Conservation (phyloP, 208 protist species). For the Borovskyia barvae region DNA sequence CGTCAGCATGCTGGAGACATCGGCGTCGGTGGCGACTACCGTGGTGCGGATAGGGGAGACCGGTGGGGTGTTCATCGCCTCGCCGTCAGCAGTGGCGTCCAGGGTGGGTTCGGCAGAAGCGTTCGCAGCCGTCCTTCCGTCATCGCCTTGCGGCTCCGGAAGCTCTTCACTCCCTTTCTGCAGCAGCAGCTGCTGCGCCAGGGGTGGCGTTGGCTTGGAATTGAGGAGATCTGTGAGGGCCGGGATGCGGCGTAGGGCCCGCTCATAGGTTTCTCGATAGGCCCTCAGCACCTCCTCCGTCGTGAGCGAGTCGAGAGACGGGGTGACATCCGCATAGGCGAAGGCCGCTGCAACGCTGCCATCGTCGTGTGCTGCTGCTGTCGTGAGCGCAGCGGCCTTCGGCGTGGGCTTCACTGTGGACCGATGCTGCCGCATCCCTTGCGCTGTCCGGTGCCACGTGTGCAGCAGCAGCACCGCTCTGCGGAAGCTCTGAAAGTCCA, state of each 20-base stretch:
- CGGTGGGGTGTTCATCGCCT: too few relatives aligned
- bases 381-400: not conserved
- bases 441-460: constrained; percentile 29
- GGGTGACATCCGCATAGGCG: constrained; percentile 26
- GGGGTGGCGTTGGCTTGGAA: too few relatives aligned
- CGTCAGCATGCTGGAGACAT: too few relatives aligned
- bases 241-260: constrained; percentile 23
- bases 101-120: too few relatives aligned
- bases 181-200: too few relatives aligned
- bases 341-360: constrained; percentile 2
- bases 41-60: too few relatives aligned
- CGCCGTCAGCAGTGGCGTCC: too few relatives aligned
- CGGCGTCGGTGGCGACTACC: too few relatives aligned
- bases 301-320: constrained; percentile 36
- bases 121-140: too few relatives aligned
- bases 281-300: constrained; percentile 38
- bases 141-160: not conserved
- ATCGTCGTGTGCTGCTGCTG: constrained; percentile 1
- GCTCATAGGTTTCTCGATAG: constrained; percentile 32
- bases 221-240: constrained; percentile 10
- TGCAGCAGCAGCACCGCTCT: constrained; percentile 60
- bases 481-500: constrained; percentile 62
- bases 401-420: not conserved
- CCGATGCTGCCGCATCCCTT: not conserved
- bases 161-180: not conserved